Percentiles rank a stretch among this genome's conserved stretches.
Conservation (phyloP, 805 yeast genomes). For the Starmerella asiatica region DNA sequence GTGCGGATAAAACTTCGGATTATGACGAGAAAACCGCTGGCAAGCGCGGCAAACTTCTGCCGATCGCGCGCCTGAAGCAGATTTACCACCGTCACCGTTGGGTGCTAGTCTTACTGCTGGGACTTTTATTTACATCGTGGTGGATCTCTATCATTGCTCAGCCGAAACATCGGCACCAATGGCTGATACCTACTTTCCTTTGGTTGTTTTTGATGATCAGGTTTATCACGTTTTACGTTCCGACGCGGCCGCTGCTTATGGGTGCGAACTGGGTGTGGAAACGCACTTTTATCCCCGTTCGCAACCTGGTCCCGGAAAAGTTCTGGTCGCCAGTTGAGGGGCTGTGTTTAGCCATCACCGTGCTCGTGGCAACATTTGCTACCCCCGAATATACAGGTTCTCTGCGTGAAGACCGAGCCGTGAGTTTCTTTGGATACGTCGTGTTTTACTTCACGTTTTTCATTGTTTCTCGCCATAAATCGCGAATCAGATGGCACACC, state of each 20-base stretch:
- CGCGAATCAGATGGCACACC: conserved; percentile 41
- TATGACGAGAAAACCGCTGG: conserved; percentile 3
- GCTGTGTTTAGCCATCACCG: conserved; percentile 33
- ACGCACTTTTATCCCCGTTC: conserved; percentile 22
- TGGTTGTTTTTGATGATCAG: conserved; percentile 41
- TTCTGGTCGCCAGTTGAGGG: conserved; percentile 36
- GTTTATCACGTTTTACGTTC: conserved; percentile 38
- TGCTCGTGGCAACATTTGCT: conserved; percentile 43
- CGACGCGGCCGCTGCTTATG: conserved; percentile 26
- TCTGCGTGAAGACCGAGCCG: conserved; percentile 38
- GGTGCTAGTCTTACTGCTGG: conserved; percentile 24
- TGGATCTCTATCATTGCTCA: conserved; percentile 45
- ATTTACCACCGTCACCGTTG: conserved; percentile 17
- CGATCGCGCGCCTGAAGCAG: conserved; percentile 5
- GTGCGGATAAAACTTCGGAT: conserved; percentile 4
- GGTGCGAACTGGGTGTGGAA: conserved; percentile 26
- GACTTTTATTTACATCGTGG: conserved; percentile 39
- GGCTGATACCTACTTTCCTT: conserved; percentile 47
- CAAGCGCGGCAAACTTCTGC: conserved; percentile 1
- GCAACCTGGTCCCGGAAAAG: conserved; percentile 31
- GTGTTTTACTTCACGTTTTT: conserved; percentile 36
- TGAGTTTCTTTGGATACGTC: conserved; percentile 43
- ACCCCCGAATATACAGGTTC: conserved; percentile 36
- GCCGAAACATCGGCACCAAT: conserved; percentile 35
- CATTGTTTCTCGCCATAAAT: conserved; percentile 35